These are phyloP conservation scores for Heterobasidion annosum DNA, from an alignment of 1,284 basidiomycete genomes.

Conservation along the genomic window DNA sequence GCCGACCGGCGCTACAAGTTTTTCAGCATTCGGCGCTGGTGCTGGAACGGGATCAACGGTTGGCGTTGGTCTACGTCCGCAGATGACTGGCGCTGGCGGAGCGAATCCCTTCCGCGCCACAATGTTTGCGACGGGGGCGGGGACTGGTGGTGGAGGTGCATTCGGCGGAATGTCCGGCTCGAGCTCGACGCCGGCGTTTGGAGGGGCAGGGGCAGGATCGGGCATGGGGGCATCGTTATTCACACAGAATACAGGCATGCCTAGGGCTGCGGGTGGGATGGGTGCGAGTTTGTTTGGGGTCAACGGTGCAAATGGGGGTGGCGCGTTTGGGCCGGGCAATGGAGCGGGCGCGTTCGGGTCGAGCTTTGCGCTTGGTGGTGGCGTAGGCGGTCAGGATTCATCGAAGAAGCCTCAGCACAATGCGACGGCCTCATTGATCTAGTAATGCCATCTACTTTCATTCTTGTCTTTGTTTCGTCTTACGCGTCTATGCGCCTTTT, in stretches of 20 bases:
- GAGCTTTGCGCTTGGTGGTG: neutral
- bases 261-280: conserved; percentile 7
- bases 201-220: conserved; percentile 5
- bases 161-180: conserved; percentile 12
- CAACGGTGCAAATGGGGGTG: neutral
- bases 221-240: conserved; percentile 7
- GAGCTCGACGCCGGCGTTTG: conserved; percentile 12
- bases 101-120: conserved; percentile 70
- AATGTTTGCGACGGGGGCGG: conserved; percentile 18
- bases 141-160: conserved; percentile 5
- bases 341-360: neutral
- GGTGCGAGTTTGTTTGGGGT: conserved; percentile 11
- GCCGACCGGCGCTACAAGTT: conserved; percentile 15
- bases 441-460: neutral
- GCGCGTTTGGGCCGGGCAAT: neutral
- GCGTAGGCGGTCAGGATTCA: neutral
- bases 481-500: too few relatives aligned
- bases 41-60: conserved; percentile 30
- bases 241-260: conserved; percentile 4
- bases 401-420: conserved; percentile 3
- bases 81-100: conserved; percentile 47
- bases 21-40: conserved; percentile 17
- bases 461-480: neutral
- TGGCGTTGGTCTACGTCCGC: conserved; percentile 62
- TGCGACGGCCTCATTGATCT: conserved; percentile 3